phyloP scores from a whole-genome alignment of 2,329 filamentous ascomycete species.

The Gnomoniopsis sp. region DNA sequence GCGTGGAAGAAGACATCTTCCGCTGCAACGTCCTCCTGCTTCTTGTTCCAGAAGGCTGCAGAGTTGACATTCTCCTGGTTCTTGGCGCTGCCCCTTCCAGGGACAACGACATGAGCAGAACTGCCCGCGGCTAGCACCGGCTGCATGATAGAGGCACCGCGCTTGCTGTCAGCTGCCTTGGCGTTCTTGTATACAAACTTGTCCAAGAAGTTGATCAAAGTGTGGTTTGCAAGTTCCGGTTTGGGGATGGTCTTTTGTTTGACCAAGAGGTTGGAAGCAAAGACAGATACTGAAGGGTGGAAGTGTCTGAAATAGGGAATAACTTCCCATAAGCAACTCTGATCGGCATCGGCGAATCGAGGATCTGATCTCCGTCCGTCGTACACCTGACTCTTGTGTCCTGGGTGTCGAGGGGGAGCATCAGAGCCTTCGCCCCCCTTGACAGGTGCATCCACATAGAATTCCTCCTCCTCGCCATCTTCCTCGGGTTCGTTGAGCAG shows the following conservation, averaged over 20 bases:
- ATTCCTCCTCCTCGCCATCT: constrained; percentile 69
- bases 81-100: constrained; percentile 43
- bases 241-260: constrained; percentile 75
- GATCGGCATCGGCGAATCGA: constrained; percentile 87
- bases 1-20: constrained; percentile 98
- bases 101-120: constrained; percentile 54
- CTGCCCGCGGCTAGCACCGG: constrained; percentile 60
- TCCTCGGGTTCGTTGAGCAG: constrained; percentile 80
- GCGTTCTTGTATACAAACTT: constrained; percentile 97
- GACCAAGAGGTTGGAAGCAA: constrained; percentile 68
- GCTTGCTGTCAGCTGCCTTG: constrained; percentile 64
- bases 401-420: constrained; percentile 24
- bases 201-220: constrained; percentile 91
- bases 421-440: constrained; percentile 58
- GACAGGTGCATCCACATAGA: constrained; percentile 43
- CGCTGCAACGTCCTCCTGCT: constrained; percentile 78
- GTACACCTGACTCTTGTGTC: constrained; percentile 46
- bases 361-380: constrained; percentile 90
- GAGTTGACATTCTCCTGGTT: constrained; percentile 63
- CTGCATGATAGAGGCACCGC: constrained; percentile 94
- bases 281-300: constrained; percentile 88
- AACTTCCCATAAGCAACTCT: constrained; percentile 90
- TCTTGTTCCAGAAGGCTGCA: constrained; percentile 87
- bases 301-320: constrained; percentile 76
- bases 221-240: constrained; percentile 85